Evolutionary conservation across 306 rosid genomes (phyloP).

Genomic region (Cucurbita maxima): DNA sequence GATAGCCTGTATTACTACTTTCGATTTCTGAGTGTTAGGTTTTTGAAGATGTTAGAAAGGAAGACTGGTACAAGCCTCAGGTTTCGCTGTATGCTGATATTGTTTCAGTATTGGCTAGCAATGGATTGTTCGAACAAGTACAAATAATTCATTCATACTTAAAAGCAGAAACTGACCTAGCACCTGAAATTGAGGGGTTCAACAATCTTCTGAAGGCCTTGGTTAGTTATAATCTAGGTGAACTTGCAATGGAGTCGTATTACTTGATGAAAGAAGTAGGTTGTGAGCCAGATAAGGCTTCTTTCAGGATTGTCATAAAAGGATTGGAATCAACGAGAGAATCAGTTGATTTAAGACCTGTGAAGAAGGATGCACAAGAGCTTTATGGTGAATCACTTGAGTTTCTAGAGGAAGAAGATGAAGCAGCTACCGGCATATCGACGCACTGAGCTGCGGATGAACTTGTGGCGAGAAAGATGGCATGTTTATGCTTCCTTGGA

Average conservation of each 20-base stretch:
- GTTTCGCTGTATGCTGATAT: slow-evolving; percentile 28
- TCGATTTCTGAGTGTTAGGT: slow-evolving; percentile 14
- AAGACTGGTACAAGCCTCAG: slow-evolving; percentile 31
- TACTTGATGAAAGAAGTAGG: slow-evolving; percentile 27
- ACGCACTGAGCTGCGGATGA: neutral
- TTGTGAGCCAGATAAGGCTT: slow-evolving; percentile 32
- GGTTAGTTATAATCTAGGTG: slow-evolving; percentile 3
- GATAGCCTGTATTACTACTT: neutral
- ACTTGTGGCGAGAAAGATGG: neutral
- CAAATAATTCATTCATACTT: slow-evolving; percentile 17
- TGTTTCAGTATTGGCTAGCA: slow-evolving; percentile 20
- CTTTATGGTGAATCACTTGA: slow-evolving; percentile 25
- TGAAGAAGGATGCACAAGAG: slow-evolving; percentile 29
- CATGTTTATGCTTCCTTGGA: neutral
- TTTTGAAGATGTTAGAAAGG: slow-evolving; percentile 28
- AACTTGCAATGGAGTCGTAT: slow-evolving; percentile 27
- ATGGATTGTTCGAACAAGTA: slow-evolving; percentile 23
- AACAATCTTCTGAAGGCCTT: slow-evolving; percentile 23
- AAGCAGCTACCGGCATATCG: neutral
- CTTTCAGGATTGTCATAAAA: slow-evolving; percentile 18
- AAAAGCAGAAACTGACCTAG: slow-evolving; percentile 19
- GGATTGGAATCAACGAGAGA: slow-evolving; percentile 30
- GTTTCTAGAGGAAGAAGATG: slow-evolving; percentile 26
- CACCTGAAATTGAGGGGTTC: slow-evolving; percentile 26
- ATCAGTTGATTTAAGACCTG: slow-evolving; percentile 5